Percentiles rank a stretch among this genome's conserved stretches.
Conservation (phyloP, 2,329 filamentous ascomycete species). For the Trichoderma sp. region DNA sequence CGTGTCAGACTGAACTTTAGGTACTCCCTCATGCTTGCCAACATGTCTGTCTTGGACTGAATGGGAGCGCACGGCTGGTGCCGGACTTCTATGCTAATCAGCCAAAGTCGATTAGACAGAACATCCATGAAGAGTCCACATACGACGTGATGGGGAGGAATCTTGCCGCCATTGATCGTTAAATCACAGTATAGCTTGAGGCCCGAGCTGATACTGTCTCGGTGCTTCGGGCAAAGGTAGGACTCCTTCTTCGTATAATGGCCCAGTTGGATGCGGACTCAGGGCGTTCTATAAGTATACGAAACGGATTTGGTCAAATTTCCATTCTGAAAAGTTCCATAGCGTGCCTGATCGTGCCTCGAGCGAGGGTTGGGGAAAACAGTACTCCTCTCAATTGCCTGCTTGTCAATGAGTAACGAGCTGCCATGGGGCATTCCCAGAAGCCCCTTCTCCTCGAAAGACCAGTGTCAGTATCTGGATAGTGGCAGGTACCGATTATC, state of each 20-base stretch:
- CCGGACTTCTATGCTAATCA: not conserved
- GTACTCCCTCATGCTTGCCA: not conserved
- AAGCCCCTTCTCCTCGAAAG: too few relatives aligned
- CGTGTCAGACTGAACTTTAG: not conserved
- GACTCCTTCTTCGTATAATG: not conserved
- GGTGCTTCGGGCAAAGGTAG: not conserved
- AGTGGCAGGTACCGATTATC: not conserved
- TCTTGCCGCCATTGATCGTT: not conserved
- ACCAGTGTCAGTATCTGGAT: not conserved
- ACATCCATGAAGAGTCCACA: too few relatives aligned
- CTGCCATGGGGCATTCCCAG: too few relatives aligned
- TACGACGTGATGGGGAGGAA: too few relatives aligned
- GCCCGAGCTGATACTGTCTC: not conserved
- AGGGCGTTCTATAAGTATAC: too few relatives aligned
- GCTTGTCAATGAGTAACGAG: too few relatives aligned
- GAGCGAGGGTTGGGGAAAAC: too few relatives aligned
- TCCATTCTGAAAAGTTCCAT: not conserved
- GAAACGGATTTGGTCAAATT: not conserved
- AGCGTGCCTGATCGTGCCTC: not conserved
- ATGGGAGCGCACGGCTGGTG: not conserved
- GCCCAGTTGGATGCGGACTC: not conserved
- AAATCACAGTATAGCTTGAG: not conserved
- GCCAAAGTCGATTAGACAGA: not conserved
- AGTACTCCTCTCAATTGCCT: too few relatives aligned
- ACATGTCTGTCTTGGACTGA: constrained; percentile 13